Evolutionary conservation across 306 rosid species (phyloP), one percentile per base, ranked within the genome.

Genomic region (Casuarina equisetifolia): DNA sequence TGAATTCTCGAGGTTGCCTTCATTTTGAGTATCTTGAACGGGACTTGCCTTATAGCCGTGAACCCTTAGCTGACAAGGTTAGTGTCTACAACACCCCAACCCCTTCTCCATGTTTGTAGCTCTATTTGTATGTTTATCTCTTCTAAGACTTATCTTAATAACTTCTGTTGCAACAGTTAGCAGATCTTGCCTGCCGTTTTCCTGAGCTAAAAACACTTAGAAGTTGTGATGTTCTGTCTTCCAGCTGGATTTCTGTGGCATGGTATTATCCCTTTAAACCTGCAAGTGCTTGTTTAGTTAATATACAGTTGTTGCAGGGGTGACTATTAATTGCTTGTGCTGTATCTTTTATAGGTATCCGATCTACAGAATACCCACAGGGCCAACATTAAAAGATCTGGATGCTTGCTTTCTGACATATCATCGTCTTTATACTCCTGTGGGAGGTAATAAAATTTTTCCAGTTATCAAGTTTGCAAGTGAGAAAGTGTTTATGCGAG

Each of bases 241-340:
- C 93, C 51, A 94, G 98, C 81, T 94, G 98, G 98, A 85, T 94
- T 82, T 94, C 96, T 77, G 93, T 94, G 76, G 97, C 98, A 76
- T 94, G 98, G 98, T 94, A 94, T 44, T 55, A 13, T 83, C 70
- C 49, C 73, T 80, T 75, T 63, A 81, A 52, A 68, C 53, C 4
- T 82, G 75, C 61, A 20, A 76, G 73, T 74, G 46, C 69, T 80
- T 75, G 32, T 39, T 9, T 16, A 42, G 73, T 59, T 74, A 25
- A n/a, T 50, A 13, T 68, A 44, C 40, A 59, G 20, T 63, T 63
- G 39, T 63, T 63, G 46, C n/a, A 63, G 62, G 58, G 15, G 40
- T 61, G 52, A 57, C 73, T 64, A 57, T 81, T 80, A 77, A 74
- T 48, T 51, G 12, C 79, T 54, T 75, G 76, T 78, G 68, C 1